Evolutionary conservation across 768 basidiomycete genomes (phyloP).

Genomic region (Termitomyces sp.): DNA sequence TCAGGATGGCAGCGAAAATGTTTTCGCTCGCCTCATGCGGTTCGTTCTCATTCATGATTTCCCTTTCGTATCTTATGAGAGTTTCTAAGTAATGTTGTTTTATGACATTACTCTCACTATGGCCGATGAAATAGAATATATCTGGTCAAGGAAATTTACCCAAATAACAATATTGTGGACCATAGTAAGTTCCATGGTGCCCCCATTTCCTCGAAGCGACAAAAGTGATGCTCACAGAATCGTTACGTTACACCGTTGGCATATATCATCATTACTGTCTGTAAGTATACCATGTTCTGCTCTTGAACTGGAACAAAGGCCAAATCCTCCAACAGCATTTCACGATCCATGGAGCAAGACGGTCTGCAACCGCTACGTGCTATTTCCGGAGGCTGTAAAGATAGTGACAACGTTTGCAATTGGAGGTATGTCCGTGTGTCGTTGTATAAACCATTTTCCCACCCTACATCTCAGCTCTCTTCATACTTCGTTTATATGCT

Average conservation of each 20-base stretch:
- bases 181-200: not conserved
- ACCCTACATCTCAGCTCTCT: not conserved
- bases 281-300: slow-evolving; percentile 13
- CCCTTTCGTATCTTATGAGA: not conserved
- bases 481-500: slow-evolving; percentile 14
- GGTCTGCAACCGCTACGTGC: slow-evolving; percentile 26
- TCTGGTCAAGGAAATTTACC: not conserved
- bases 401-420: slow-evolving; percentile 24
- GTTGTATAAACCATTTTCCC: not conserved
- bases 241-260: slow-evolving; percentile 30
- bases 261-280: slow-evolving; percentile 28
- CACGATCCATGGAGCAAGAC: slow-evolving; percentile 22
- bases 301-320: not conserved
- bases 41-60: slow-evolving; percentile 8
- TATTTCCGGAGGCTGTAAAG: slow-evolving; percentile 30
- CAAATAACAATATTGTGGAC: not conserved
- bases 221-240: slow-evolving; percentile 17
- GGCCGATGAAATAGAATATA: not conserved
- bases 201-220: too few species aligned
- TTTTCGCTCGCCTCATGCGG: slow-evolving; percentile 32
- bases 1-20: slow-evolving; percentile 29
- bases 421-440: slow-evolving; percentile 18
- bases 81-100: slow-evolving; percentile 12
- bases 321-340: not conserved
- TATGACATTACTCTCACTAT: not conserved